Conservation (phyloP, 2,329 filamentous ascomycete genomes). For the Chrysoporthe cubensis region DNA sequence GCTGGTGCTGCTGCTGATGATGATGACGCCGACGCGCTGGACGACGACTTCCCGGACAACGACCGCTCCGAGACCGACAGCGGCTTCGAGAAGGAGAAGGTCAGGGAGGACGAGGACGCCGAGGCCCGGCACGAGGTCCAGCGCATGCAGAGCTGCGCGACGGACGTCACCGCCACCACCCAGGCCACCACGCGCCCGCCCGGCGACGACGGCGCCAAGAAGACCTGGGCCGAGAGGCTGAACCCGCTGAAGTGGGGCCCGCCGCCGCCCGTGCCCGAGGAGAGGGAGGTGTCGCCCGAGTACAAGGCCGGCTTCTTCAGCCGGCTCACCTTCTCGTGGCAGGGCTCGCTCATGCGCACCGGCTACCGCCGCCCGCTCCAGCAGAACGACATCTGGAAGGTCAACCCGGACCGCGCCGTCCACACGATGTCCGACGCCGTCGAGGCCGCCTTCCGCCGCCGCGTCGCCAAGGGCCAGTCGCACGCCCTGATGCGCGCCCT, state of each 20-base stretch:
- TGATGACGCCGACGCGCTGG: conserved; percentile 21
- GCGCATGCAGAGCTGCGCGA: conserved; percentile 56
- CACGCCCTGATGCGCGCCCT: conserved; percentile 79
- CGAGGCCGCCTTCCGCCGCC: conserved; percentile 68
- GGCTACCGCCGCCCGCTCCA: conserved; percentile 87
- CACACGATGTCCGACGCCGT: conserved; percentile 70
- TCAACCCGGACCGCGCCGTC: conserved; percentile 80
- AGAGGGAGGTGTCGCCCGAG: conserved; percentile 65
- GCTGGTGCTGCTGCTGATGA: background rate
- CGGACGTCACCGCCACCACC: conserved; percentile 54
- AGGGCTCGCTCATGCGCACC: conserved; percentile 82
- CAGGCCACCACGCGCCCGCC: conserved; percentile 43
- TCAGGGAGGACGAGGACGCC: conserved; percentile 33
- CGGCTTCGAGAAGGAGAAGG: conserved; percentile 27
- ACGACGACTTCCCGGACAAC: conserved; percentile 18
- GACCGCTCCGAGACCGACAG: conserved; percentile 24
- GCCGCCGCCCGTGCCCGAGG: conserved; percentile 59
- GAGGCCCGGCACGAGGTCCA: conserved; percentile 41
- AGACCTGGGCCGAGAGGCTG: conserved; percentile 65
- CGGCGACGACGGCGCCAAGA: conserved; percentile 39
- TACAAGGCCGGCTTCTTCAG: conserved; percentile 76
- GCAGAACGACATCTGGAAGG: conserved; percentile 82
- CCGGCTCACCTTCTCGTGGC: conserved; percentile 83
- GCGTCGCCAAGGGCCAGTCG: conserved; percentile 70
- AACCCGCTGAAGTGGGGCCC: conserved; percentile 66